Base-by-base conservation (phyloP, 1,284 basidiomycete genomes). In the Neolentinus lepideus region DNA sequence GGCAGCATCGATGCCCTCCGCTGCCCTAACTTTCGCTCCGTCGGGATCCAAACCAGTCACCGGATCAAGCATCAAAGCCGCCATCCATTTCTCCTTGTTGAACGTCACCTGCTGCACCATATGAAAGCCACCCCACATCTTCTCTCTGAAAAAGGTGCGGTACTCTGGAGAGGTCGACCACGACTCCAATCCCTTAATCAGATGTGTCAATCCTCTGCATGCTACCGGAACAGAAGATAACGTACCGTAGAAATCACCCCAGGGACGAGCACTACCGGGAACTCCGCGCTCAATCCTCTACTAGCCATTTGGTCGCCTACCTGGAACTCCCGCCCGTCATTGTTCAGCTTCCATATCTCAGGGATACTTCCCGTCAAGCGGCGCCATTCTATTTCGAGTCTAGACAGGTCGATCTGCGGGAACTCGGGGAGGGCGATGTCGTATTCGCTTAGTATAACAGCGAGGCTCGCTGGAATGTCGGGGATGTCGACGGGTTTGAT, bases 21-120 rank as follows among this genome's bases (percentile, higher is more conserved):
- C 94, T 9, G 95, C 92, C 33, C 96, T 80, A 48, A 98, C 85
- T 68, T 94, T 96, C 58, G 86, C 85, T n/a, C 85, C 90, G 0
- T 85, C 81, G 0, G 93, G 92, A 66, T 99, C 96, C 3, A 99
- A 77, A 0, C 96, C 97, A 0, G 95, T 97, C 35, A 86, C 75
- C 0, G 92, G 88, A 69, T 99, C 96, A 9, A 99, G 81, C 74
- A 90, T 86, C 71, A 99, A 84, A 0, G 94, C 87, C 26, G 85
- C 71, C 61, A 98, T 88, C 97, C 97, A 99, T 58, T 77, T 79
- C 50, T 89, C 88, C 60, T 86, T 86, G 64, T 93, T 91, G 64
- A 94, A 90, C 1, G 90, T 84, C 27, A 92, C 90, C 61, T 91
- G 90, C 1, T 91, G 84, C 53, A 96, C 70, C 93, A 95, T 94